Evolutionary conservation across 1,284 basidiomycete genomes (phyloP).

Genomic region (Ganoderma boninense): DNA sequence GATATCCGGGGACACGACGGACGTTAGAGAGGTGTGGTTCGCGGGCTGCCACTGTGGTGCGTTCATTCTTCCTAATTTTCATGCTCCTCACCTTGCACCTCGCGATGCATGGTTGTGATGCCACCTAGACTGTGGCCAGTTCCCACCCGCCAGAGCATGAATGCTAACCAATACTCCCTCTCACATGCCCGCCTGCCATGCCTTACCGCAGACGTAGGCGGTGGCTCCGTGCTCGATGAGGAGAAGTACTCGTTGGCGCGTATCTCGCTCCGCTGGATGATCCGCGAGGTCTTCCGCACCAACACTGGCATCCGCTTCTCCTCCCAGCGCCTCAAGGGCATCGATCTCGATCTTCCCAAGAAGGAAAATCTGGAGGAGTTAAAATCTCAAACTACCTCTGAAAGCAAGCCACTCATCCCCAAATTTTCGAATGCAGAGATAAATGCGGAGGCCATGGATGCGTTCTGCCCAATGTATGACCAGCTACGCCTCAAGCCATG

Average conservation of each 20-base stretch:
- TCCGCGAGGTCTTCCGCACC: constrained; percentile 61
- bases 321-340: constrained; percentile 49
- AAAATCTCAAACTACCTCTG: too few species aligned
- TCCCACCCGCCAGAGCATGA: not conserved
- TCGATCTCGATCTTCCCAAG: constrained; percentile 65
- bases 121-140: too few species aligned
- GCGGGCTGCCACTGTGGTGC: constrained; percentile 58
- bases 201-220: constrained; percentile 62
- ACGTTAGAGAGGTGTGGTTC: constrained; percentile 64
- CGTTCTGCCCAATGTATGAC: constrained; percentile 60
- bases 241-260: constrained; percentile 61
- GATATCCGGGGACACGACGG: constrained; percentile 42
- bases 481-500: constrained; percentile 50
- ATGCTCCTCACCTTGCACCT: not conserved
- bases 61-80: not conserved
- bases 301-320: constrained; percentile 50
- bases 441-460: constrained; percentile 58
- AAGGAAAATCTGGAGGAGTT: too few species aligned
- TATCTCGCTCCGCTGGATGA: constrained; percentile 73
- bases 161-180: not conserved
- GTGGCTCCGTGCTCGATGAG: constrained; percentile 61
- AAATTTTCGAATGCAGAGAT: constrained; percentile 45
- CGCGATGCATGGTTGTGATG: not conserved
- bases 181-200: not conserved
- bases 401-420: not conserved